Base-by-base conservation (phyloP, 352 stramenopile species). In the Phytophthora sp. region DNA sequence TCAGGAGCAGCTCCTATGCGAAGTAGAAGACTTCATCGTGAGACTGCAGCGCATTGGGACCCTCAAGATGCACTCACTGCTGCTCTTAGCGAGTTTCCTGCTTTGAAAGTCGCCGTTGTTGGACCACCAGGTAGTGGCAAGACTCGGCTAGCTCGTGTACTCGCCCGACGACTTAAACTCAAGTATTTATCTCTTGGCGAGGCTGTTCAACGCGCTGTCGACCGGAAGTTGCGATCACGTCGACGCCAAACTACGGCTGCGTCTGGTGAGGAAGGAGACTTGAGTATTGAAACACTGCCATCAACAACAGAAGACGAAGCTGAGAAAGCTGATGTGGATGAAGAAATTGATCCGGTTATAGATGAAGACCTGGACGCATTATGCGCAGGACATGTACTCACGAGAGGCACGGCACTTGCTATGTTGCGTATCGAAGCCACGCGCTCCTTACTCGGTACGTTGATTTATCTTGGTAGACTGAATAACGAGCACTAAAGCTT, bases 41-140 rank as follows among this genome's bases (percentile, higher is more conserved):
- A 76, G 31, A 60, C n/a, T 29, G 11, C 21, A 47, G 53, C 57
- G 13, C 39, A 66, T 7, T 90, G 79, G 73, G 61, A 91, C 50
- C 29, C 55, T 7, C 79, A 90, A 55, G 36, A 76, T 27, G 84
- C 82, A 11, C 42, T 66, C 7, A 57, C 73, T 20, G n/a, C 54
- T 20, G 55, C 73, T 41, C 57, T 93, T 9, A 63, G 73, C 31
- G 61, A 63, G 29, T 85, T 77, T 31, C 77, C 82, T 18, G 77
- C 82, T 11, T 33, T 88, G 12, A 74, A 69, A 15, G 33, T 91
- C 20, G 65, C 77, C 0, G 73, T 93, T n/a, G 77, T 91, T 9
- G 84, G 82, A 0, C 75, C 84, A 26, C 82, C 84, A 26, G 68
- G 79, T 13, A 63, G 56, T 18, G 82, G 84, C 2, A 93, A 90